Evolutionary conservation across 2,329 filamentous ascomycete genomes (phyloP).

Genomic region (Ophiocordyceps australis): DNA sequence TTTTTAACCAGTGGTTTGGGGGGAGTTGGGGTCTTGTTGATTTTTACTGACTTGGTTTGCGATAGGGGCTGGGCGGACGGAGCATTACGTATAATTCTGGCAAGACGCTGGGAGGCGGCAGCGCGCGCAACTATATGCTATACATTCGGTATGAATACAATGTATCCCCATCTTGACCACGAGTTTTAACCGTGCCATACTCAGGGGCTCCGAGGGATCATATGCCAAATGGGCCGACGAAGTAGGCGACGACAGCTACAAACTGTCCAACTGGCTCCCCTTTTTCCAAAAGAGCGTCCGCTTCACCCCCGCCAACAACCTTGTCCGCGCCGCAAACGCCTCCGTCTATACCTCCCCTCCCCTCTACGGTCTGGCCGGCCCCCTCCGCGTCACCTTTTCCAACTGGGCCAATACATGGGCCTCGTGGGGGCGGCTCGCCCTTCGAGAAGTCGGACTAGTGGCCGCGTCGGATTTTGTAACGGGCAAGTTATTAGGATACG

Average conservation of each 20-base stretch:
- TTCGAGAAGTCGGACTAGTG: constrained; percentile 20
- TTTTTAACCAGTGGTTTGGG: no score
- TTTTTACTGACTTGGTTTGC: no score
- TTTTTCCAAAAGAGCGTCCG: constrained; percentile 12
- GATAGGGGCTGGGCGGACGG: no score
- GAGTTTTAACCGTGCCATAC: no score
- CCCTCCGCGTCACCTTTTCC: constrained; percentile 9
- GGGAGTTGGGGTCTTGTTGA: no score
- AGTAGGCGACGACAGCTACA: constrained; percentile 12
- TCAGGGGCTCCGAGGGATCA: constrained; percentile 6
- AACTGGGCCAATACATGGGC: constrained; percentile 8
- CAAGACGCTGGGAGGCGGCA: constrained; percentile 12
- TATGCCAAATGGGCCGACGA: constrained; percentile 12
- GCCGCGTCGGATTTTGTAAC: constrained; percentile 16
- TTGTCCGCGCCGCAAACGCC: constrained; percentile 6
- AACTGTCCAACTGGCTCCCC: constrained; percentile 10
- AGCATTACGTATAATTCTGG: no score
- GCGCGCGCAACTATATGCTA: constrained; percentile 11
- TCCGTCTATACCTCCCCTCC: constrained; percentile 7
- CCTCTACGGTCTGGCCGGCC: no score
- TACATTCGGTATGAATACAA: no score
- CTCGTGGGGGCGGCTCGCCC: constrained; percentile 9
- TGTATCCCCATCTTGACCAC: no score
- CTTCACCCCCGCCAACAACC: constrained; percentile 11
- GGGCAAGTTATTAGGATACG: constrained; percentile 18